These are phyloP conservation scores for Fraxinus ornus DNA, from an alignment of 305 asterid species.

Conservation along the genomic window DNA sequence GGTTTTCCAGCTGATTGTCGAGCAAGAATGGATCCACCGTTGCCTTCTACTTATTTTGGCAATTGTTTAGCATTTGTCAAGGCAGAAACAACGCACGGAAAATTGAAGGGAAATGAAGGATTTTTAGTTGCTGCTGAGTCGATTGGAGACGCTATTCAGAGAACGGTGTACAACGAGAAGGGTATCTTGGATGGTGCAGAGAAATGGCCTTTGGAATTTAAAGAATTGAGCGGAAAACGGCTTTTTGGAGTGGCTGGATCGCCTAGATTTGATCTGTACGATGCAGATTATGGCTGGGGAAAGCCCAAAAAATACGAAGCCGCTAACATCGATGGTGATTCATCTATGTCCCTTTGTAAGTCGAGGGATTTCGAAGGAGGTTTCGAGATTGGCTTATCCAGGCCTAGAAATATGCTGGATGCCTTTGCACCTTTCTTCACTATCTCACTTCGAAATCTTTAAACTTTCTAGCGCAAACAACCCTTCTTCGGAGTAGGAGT, in stretches of 20 bases:
- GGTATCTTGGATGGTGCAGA: constrained; percentile 24
- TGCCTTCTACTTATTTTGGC: constrained; percentile 26
- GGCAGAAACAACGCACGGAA: constrained; percentile 5
- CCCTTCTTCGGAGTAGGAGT: neutral
- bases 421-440: constrained; percentile 11
- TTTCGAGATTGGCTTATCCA: constrained; percentile 28
- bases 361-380: constrained; percentile 28
- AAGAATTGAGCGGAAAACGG: neutral
- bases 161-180: constrained; percentile 15
- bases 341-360: constrained; percentile 17
- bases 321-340: constrained; percentile 22
- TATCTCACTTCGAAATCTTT: neutral
- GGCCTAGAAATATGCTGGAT: constrained; percentile 15
- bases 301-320: constrained; percentile 24
- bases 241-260: constrained; percentile 27
- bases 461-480: neutral
- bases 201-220: constrained; percentile 16
- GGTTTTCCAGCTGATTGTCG: constrained; percentile 22
- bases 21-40: constrained; percentile 14
- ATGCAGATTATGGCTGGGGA: constrained; percentile 36
- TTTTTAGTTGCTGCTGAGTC: constrained; percentile 17
- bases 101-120: constrained; percentile 23
- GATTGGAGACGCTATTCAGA: constrained; percentile 16
- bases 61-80: constrained; percentile 22
- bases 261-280: constrained; percentile 24